These are phyloP conservation scores for Acacia melanoxylon DNA, from an alignment of 306 rosid genomes.

Conservation along the genomic window DNA sequence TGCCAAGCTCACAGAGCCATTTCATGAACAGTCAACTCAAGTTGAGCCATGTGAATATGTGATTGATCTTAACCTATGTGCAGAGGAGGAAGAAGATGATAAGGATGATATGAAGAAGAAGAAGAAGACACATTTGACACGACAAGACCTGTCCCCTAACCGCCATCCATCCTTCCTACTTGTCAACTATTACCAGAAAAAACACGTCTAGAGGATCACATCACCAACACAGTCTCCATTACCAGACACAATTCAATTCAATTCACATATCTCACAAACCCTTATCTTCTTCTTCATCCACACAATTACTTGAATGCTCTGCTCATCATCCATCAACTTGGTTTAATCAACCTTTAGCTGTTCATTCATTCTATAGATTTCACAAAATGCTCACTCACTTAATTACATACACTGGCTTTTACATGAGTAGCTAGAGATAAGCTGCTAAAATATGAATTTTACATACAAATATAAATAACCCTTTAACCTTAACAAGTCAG, in stretches of 20 bases:
- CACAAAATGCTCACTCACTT: conserved; percentile 4
- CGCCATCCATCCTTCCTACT: neutral
- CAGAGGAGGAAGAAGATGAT: neutral
- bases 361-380: neutral
- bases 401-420: neutral
- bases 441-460: conserved; percentile 46
- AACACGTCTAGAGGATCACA: neutral
- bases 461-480: conserved; percentile 37
- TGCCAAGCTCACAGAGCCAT: neutral
- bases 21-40: neutral
- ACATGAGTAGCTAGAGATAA: neutral
- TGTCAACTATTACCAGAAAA: conserved; percentile 15
- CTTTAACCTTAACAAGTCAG: conserved; percentile 36
- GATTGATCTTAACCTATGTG: neutral
- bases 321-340: neutral
- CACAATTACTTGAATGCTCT: neutral
- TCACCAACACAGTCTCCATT: neutral
- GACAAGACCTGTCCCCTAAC: conserved; percentile 23
- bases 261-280: neutral
- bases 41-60: neutral
- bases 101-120: neutral
- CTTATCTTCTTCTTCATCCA: conserved; percentile 9
- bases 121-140: neutral
- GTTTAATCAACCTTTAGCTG: neutral
- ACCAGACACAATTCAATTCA: neutral